A percentile compares a stretch with the other conserved stretches of the same genome.
phyloP scores from a whole-genome alignment of 75 land plant genomes.

The Picea glauca region DNA sequence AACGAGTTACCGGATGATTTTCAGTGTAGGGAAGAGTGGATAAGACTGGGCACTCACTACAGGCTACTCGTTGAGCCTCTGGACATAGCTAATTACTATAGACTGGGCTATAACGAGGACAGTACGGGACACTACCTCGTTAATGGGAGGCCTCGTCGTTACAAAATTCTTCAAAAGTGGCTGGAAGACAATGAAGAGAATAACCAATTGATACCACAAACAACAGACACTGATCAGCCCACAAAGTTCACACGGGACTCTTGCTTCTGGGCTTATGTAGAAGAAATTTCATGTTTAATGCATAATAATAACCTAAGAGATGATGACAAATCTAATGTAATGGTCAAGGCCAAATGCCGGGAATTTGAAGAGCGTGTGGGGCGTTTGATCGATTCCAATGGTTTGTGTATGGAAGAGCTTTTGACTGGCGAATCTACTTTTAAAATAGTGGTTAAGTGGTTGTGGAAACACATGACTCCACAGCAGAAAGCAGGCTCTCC shows the following conservation, averaged over 20 bases:
- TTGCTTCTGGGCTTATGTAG: conserved; percentile 67
- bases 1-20: conserved; percentile 56
- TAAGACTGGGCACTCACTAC: conserved; percentile 42
- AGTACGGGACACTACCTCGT: conserved; percentile 45
- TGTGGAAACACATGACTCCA: no score
- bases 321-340: no score
- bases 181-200: conserved; percentile 20
- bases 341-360: no score
- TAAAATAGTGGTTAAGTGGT: no score
- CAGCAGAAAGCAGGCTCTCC: no score
- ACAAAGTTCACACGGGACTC: conserved; percentile 53
- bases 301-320: no score
- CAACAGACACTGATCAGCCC: conserved; percentile 24
- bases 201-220: conserved; percentile 5
- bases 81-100: conserved; percentile 74
- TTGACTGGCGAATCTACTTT: no score
- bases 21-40: conserved; percentile 43
- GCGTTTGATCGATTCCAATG: no score
- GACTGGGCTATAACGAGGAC: conserved; percentile 47
- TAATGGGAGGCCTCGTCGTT: conserved; percentile 54
- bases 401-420: no score
- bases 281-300: conserved; percentile 23
- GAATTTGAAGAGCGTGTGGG: no score
- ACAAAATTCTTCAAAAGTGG: conserved; percentile 49
- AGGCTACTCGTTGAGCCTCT: conserved; percentile 64